Evolutionary conservation across 2,329 filamentous ascomycete genomes (phyloP).

Genomic region (Aureobasidium vineae): DNA sequence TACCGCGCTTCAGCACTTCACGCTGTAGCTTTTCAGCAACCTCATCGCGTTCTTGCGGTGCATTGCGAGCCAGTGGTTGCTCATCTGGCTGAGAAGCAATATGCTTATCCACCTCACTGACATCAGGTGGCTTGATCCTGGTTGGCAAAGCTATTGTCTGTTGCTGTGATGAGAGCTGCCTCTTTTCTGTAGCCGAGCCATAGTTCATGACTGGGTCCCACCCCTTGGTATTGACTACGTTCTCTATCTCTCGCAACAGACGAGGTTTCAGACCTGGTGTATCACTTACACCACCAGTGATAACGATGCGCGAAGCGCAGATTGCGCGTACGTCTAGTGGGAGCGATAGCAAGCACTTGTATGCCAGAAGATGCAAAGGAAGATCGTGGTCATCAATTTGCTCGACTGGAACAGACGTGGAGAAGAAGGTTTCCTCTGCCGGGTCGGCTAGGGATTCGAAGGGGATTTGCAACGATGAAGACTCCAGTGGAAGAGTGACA

Average conservation of each 20-base stretch:
- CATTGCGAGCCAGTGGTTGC: background rate
- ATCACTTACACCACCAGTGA: constrained; percentile 76
- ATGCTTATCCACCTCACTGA: background rate
- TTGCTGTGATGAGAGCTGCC: background rate
- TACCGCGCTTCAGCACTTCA: constrained; percentile 45
- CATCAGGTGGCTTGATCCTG: background rate
- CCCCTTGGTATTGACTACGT: constrained; percentile 64
- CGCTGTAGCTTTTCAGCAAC: constrained; percentile 60
- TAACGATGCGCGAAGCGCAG: constrained; percentile 86
- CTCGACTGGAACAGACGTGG: constrained; percentile 48
- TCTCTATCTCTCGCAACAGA: constrained; percentile 70
- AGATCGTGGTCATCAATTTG: constrained; percentile 85
- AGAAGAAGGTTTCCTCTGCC: constrained; percentile 74
- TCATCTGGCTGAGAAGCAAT: background rate
- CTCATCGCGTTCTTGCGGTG: constrained; percentile 53
- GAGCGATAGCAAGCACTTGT: constrained; percentile 70
- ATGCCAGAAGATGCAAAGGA: constrained; percentile 72
- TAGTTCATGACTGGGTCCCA: constrained; percentile 77
- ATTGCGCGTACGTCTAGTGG: constrained; percentile 77
- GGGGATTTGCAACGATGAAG: constrained; percentile 60
- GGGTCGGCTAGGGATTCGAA: constrained; percentile 71
- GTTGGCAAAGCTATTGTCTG: background rate
- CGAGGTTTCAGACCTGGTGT: constrained; percentile 77
- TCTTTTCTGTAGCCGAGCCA: constrained; percentile 45
- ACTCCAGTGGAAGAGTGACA: constrained; percentile 41